Evolutionary conservation across 2,329 filamentous ascomycete species (phyloP).

Genomic region (Alternaria incomplexa): DNA sequence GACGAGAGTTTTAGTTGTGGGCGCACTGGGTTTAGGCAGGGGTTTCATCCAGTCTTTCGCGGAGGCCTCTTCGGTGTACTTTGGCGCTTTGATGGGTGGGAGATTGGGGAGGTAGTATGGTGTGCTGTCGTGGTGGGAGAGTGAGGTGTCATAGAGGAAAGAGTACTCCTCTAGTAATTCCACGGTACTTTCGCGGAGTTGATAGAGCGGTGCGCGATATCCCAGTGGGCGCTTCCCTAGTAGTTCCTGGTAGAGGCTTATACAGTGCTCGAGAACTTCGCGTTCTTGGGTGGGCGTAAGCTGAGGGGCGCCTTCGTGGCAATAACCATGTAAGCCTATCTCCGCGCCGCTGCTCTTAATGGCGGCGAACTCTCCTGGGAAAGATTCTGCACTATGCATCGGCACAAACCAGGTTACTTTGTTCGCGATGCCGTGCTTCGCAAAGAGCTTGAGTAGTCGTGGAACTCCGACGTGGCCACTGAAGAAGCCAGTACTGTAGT

Average conservation of each 20-base stretch:
- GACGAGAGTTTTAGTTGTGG: conserved; percentile 46
- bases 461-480: conserved; percentile 63
- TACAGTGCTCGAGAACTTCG: conserved; percentile 58
- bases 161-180: conserved; percentile 55
- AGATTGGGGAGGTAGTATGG: conserved; percentile 57
- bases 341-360: conserved; percentile 62
- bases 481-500: conserved; percentile 64
- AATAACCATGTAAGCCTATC: conserved; percentile 59
- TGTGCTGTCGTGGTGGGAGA: conserved; percentile 58
- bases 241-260: conserved; percentile 51
- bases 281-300: conserved; percentile 57
- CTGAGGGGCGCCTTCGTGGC: conserved; percentile 56
- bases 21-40: conserved; percentile 29
- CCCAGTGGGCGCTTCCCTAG: conserved; percentile 56
- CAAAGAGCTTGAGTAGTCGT: conserved; percentile 61
- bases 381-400: conserved; percentile 65
- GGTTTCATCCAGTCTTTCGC: conserved; percentile 56
- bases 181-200: conserved; percentile 57
- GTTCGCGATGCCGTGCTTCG: conserved; percentile 57
- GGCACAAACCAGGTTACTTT: conserved; percentile 67
- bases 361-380: conserved; percentile 57
- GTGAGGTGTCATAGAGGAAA: conserved; percentile 60
- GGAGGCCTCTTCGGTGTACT: conserved; percentile 47
- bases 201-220: conserved; percentile 61
- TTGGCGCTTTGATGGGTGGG: conserved; percentile 50